Evolutionary conservation across 2,329 filamentous ascomycete genomes (phyloP), one percentile per base, ranked within the genome.

Genomic region (Trichophyton simii): DNA sequence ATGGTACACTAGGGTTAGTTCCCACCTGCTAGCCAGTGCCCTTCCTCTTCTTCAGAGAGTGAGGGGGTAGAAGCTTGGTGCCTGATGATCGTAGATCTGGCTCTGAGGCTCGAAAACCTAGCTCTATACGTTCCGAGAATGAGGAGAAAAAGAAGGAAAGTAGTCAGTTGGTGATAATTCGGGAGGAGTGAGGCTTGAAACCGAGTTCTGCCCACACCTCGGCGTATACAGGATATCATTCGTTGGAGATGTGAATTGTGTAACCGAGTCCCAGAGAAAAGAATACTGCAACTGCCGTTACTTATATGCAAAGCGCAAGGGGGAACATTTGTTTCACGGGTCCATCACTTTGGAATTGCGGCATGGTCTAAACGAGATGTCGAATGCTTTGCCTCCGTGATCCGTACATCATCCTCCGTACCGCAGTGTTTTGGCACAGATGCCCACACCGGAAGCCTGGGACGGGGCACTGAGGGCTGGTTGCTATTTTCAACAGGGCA

Each of bases 51-150:
- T 54, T 9, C 2, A 38, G 28, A 6, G 13, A 31, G 46, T 52
- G 46, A 55, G 52, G 28, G 28, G 31, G 52, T 3, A 28, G 46
- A 55, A 55, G 52, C 31, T 55, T 55, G 52, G 52, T 55, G 52
- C 52, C 52, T 55, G 52, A 36, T 55, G 52, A 55, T 55, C 52
- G 31, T 36, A 55, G 52, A 55, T 55, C 52, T 55, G 31, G 28
- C n/a, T 55, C 7, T 34, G 52, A 55, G 52, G 52, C 52, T 55
- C 52, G 46, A 52, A 13, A 15, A 54, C 5, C 7, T 34, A 34
- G 25, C 4, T 55, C 18, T 7, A 18, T 36, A 20, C 18, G 18
- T 20, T 3, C 28, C 9, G 15, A 6, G 15, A 28, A 55, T 34
- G 22, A 2, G 15, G 48, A 20, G 22, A 8, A 20, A 13, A 9